Evolutionary conservation across 1,284 basidiomycete genomes (phyloP), one percentile per base, ranked within the genome.

Genomic region (Volvariella volvacea): DNA sequence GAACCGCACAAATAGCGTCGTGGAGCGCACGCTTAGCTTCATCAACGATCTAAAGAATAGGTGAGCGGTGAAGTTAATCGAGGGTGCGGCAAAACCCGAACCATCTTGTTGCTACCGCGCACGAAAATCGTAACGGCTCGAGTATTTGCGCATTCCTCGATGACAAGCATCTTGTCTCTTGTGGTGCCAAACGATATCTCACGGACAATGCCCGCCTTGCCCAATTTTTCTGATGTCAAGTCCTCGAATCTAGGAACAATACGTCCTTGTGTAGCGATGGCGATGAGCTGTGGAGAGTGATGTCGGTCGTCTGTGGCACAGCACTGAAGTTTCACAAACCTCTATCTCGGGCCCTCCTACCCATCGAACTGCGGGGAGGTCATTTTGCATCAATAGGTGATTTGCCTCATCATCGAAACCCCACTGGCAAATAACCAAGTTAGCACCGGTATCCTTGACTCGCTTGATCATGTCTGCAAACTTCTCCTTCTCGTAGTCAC

Each of bases 331-430:
- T 15, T 9, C 9, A 49, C 70, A 41, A 48, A 92, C 91, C 82
- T 99, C 95, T 51, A 99, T 96, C 65, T 99, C 95, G 1, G 96
- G 95, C 16, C 95, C 96, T 50, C 95, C 95, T 46, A 99, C 95
- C 95, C 96, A 99, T 61, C 95, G 79, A 19, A 99, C 95, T n/a
- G 95, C 92, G 34, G 95, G 96, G 36, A 99, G 73, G 12, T 94
- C 88, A 61, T 98, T 97, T 70, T 97, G 94, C 85, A 99, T 92
- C 55, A 99, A 68, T 58, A 99, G 58, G 63, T 99, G 95, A 64
- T 99, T 99, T 46, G 95, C 95, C 70, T 99, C 95, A 63, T 99
- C 96, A 60, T 99, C 95, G 62, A 99, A 99, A 51, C 95, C 95
- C 95, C 95, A 99, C 65, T 99, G 96, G 66, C 95, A 99, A 56